Percentiles rank a stretch among this genome's conserved stretches.
Conservation (phyloP, 2,329 filamentous ascomycete species). For the Drechslerella dactyloides region DNA sequence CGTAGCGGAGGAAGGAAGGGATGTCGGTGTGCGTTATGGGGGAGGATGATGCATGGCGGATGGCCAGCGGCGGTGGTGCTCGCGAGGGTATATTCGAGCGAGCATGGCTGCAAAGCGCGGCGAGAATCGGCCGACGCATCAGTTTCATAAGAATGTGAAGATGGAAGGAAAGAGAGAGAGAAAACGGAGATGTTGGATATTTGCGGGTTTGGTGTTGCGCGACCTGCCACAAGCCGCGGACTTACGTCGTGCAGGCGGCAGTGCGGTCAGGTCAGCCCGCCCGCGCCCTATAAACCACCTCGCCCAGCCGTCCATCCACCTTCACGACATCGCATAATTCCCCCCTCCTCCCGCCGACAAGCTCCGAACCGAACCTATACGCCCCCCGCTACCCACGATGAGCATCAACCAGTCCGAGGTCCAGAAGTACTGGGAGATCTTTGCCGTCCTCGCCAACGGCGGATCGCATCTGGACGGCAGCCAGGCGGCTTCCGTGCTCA, state of each 20-base stretch:
- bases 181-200: slow-evolving; percentile 33
- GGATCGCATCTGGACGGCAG: slow-evolving; percentile 70
- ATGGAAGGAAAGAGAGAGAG: background rate
- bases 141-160: background rate
- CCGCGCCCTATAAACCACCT: background rate
- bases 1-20: slow-evolving; percentile 70
- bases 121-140: slow-evolving; percentile 1
- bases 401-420: slow-evolving; percentile 62
- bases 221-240: slow-evolving; percentile 22
- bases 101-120: slow-evolving; percentile 52
- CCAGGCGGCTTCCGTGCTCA: slow-evolving; percentile 73
- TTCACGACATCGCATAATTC: background rate
- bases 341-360: background rate
- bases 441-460: slow-evolving; percentile 71
- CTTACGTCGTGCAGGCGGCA: slow-evolving; percentile 13
- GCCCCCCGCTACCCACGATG: slow-evolving; percentile 9
- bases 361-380: background rate
- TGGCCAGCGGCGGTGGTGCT: background rate
- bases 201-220: slow-evolving; percentile 20
- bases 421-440: slow-evolving; percentile 81
- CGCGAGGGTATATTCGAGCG: slow-evolving; percentile 58
- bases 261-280: slow-evolving; percentile 1
- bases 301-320: background rate
- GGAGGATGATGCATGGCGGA: slow-evolving; percentile 57
- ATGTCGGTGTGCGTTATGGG: slow-evolving; percentile 67